Evolutionary conservation across 106 monocot species (phyloP), one percentile per base, ranked within the genome.

Genomic region (Allium sativum): DNA sequence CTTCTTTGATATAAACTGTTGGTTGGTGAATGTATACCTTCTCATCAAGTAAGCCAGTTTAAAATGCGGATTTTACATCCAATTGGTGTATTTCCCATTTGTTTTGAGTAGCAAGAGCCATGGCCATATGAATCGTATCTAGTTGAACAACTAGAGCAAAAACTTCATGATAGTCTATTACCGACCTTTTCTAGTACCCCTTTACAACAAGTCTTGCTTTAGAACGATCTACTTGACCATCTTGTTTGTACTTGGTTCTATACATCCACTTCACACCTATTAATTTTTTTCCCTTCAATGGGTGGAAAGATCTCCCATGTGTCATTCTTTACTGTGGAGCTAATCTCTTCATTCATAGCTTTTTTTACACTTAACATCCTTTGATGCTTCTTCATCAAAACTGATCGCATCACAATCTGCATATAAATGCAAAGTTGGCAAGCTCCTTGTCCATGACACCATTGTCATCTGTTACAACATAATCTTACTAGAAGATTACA

Each of bases 381-480:
- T 12, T 51, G 51, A 13, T 51, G 51, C 51, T 51, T 51, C 51
- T n/a, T n/a, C n/a, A 13, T 1, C 51, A 51, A 13, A 51, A n/a
- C 2, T 51, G 51, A 51, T 12, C 5, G 51, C 3, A 51, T 51
- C 51, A 4, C 51, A 51, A 1, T 51, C 12, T 51, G 3, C 51
- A 51, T 2, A 51, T 51, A 51, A 51, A n/a, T n/a, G 51, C n/a
- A 51, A 51, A 51, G n/a, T 51, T 51, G 1, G 5, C 4, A 51
- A 51, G 12, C 14, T 13, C 51, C 9, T 18, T 8, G 20, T 55
- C 55, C 4, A 1, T 18, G 17, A 55, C 55, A 55, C 9, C 55
- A 55, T 55, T 10, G 4, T 55, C 55, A 55, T 55, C 9, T 12
- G 55, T 55, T 55, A 55, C 55, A 55, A 55, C 17, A 10, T n/a